Conservation (phyloP, 129 eudicot species). For the Artemisia annua region DNA sequence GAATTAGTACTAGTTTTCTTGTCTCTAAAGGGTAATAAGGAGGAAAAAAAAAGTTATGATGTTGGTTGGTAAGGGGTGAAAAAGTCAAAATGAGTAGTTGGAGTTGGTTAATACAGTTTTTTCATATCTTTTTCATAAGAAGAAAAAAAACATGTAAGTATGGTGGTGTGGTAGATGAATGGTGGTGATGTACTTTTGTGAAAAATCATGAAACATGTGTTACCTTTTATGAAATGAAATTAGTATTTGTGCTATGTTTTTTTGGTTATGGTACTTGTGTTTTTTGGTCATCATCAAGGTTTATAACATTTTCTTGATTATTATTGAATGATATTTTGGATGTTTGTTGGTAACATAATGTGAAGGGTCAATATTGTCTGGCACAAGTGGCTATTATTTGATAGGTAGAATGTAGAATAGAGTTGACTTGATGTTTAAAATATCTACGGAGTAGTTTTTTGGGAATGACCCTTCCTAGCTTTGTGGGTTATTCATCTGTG, state of each 20-base stretch:
- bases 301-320: neutral
- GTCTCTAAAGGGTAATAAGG: conserved; percentile 15
- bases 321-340: conserved; percentile 8
- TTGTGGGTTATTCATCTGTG: conserved; percentile 9
- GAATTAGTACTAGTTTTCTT: conserved; percentile 15
- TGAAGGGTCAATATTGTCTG: conserved; percentile 7
- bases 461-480: conserved; percentile 8
- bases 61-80: conserved; percentile 22
- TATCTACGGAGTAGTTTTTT: conserved; percentile 10
- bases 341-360: neutral
- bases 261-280: neutral
- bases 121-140: neutral
- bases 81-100: conserved; percentile 18
- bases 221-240: conserved; percentile 20
- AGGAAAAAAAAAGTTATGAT: neutral
- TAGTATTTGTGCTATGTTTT: conserved; percentile 11
- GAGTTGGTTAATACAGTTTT: conserved; percentile 17
- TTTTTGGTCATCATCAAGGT: neutral
- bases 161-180: conserved; percentile 13
- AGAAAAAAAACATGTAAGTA: neutral
- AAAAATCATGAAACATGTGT: conserved; percentile 12
- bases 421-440: conserved; percentile 24
- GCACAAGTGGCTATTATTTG: conserved; percentile 13
- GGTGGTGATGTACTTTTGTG: neutral
- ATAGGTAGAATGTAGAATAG: neutral